Percentiles rank a stretch among this genome's conserved stretches.
Conservation (phyloP, 768 basidiomycete species). For the Cystofilobasidium ferigula region DNA sequence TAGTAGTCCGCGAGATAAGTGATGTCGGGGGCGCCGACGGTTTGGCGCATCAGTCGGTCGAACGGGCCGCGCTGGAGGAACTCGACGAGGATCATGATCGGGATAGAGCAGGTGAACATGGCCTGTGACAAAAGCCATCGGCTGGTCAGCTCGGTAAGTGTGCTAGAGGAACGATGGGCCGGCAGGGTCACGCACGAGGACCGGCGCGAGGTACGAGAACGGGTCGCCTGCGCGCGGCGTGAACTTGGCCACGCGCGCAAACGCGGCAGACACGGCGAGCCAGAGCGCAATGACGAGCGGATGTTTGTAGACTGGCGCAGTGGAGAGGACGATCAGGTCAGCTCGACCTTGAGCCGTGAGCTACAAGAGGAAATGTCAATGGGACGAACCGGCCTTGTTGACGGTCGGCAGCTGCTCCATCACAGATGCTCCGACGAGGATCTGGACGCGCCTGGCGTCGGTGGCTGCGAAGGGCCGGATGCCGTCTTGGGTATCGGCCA, state of each 20-base stretch:
- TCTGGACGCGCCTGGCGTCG: slow-evolving; percentile 14
- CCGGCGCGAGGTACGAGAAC: background rate
- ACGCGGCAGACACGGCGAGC: background rate
- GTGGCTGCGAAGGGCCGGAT: slow-evolving; percentile 10
- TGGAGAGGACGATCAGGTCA: too few species aligned
- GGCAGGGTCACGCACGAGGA: slow-evolving; percentile 5
- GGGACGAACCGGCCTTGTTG: slow-evolving; percentile 13
- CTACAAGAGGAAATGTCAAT: background rate
- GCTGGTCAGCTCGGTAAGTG: background rate
- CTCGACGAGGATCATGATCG: slow-evolving; percentile 11
- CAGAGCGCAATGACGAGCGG: slow-evolving; percentile 4
- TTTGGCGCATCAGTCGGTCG: slow-evolving; percentile 1
- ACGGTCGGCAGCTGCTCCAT: slow-evolving; percentile 22
- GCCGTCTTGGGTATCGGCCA: background rate
- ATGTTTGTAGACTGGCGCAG: slow-evolving; percentile 10
- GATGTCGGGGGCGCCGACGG: slow-evolving; percentile 9
- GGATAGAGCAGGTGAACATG: slow-evolving; percentile 9
- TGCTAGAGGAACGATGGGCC: background rate
- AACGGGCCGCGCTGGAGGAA: slow-evolving; percentile 13
- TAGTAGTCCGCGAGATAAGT: slow-evolving; percentile 5
- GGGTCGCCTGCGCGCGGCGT: background rate
- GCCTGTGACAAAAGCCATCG: background rate
- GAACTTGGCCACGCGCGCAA: slow-evolving; percentile 6
- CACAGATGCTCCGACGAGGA: slow-evolving; percentile 7
- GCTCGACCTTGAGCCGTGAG: too few species aligned